A percentile compares a stretch with the other conserved stretches of the same genome.
Conservation (phyloP, 164 flowering plant genomes). For the Liquidambar formosana region DNA sequence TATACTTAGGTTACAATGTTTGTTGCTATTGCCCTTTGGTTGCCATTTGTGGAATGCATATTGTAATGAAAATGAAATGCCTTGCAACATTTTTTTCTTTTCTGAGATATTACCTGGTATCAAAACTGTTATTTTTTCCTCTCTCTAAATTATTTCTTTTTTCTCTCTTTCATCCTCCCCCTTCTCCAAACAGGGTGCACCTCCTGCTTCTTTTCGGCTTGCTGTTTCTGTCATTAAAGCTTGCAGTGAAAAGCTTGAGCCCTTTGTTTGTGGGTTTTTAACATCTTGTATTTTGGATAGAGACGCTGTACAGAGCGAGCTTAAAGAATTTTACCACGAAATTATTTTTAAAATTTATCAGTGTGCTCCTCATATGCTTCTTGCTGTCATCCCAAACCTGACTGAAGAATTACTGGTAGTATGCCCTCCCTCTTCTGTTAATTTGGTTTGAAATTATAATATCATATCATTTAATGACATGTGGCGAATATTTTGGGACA, state of each 20-base stretch:
- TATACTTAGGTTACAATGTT: no score
- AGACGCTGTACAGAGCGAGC: conserved; percentile 58
- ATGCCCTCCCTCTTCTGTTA: conserved; percentile 15
- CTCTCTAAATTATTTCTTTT: not conserved
- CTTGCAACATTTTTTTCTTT: not conserved
- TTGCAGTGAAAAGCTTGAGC: conserved; percentile 63
- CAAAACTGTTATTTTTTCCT: not conserved
- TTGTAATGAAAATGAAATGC: not conserved
- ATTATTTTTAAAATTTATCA: conserved; percentile 67
- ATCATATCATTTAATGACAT: conserved; percentile 3
- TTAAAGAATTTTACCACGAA: conserved; percentile 81
- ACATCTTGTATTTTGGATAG: conserved; percentile 66
- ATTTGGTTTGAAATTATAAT: not conserved
- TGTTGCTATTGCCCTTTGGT: no score
- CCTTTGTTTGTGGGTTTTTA: conserved; percentile 59
- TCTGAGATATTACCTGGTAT: not conserved
- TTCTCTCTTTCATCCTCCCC: conserved; percentile 1
- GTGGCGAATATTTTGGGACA: not conserved
- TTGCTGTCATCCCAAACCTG: conserved; percentile 77
- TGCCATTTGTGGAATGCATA: no score
- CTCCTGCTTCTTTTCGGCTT: conserved; percentile 59
- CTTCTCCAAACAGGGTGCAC: conserved; percentile 59
- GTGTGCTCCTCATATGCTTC: conserved; percentile 81
- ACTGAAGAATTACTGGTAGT: conserved; percentile 72
- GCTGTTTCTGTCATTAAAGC: conserved; percentile 68